phyloP scores from a whole-genome alignment of 805 yeast genomes.

The Pichia phayaonensis region DNA sequence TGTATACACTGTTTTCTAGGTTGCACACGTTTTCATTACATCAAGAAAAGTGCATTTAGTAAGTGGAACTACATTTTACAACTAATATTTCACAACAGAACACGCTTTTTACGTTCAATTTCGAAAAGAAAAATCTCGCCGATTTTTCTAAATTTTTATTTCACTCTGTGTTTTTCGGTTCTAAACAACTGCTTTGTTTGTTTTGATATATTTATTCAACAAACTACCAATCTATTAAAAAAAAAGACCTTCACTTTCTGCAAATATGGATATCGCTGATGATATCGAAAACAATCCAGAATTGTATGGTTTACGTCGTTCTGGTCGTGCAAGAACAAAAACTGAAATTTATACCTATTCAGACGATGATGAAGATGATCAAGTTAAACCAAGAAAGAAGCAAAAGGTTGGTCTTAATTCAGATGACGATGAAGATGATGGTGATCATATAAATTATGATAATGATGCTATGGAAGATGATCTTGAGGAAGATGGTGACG shows the following conservation, averaged over 20 bases:
- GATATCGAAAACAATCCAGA: constrained; percentile 68
- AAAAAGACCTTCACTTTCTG: not conserved
- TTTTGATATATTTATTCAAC: not conserved
- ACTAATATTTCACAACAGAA: not conserved
- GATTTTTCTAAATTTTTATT: not conserved
- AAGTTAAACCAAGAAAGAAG: constrained; percentile 12
- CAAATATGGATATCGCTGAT: constrained; percentile 17
- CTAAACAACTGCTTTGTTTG: not conserved
- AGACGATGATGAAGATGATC: constrained; percentile 26
- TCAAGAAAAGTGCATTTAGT: not conserved
- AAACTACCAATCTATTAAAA: not conserved
- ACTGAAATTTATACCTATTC: constrained; percentile 28
- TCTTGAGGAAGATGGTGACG: constrained; percentile 23
- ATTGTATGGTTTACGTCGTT: constrained; percentile 74
- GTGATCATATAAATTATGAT: not conserved
- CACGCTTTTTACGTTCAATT: not conserved
- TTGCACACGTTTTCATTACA: too few relatives aligned
- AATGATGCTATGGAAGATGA: constrained; percentile 30
- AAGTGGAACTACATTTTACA: not conserved
- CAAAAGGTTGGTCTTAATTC: constrained; percentile 18
- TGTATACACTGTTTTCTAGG: not conserved
- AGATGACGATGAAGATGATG: constrained; percentile 20
- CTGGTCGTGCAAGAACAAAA: constrained; percentile 49
- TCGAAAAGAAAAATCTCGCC: not conserved
- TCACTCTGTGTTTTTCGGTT: not conserved